Evolutionary conservation across 1,139 yeast genomes (phyloP).

Genomic region (Taphrina flavorubra): DNA sequence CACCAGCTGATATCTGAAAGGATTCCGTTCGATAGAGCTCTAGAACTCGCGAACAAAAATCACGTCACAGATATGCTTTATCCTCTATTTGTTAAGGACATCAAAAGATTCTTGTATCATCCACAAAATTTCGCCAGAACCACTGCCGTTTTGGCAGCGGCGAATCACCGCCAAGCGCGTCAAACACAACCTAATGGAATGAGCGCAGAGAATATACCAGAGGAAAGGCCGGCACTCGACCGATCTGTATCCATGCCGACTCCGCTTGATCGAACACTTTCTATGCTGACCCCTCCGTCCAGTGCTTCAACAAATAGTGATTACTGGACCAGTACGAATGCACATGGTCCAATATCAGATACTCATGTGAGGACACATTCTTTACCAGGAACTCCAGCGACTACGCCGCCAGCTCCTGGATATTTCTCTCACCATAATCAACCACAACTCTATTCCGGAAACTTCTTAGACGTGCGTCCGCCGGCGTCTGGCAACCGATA

Average conservation of each 20-base stretch:
- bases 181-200: conserved; percentile 36
- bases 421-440: conserved; percentile 19
- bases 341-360: conserved; percentile 20
- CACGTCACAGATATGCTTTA: conserved; percentile 82
- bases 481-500: conserved; percentile 23
- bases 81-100: conserved; percentile 87
- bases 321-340: conserved; percentile 21
- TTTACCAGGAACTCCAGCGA: conserved; percentile 38
- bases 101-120: conserved; percentile 56
- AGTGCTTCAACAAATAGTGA: conserved; percentile 40
- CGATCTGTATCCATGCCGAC: conserved; percentile 36
- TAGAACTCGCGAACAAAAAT: conserved; percentile 88
- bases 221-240: conserved; percentile 25
- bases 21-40: conserved; percentile 91
- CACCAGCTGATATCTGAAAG: conserved; percentile 13
- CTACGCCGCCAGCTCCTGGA: conserved; percentile 37
- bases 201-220: conserved; percentile 3
- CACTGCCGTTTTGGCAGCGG: conserved; percentile 53
- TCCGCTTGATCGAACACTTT: conserved; percentile 27
- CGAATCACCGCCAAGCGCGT: conserved; percentile 50
- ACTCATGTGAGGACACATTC: conserved; percentile 35
- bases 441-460: conserved; percentile 20
- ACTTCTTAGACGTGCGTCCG: conserved; percentile 14
- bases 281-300: conserved; percentile 37
- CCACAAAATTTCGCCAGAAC: conserved; percentile 52